Evolutionary conservation across 1,284 basidiomycete genomes (phyloP).

Genomic region (Ceratobasidium sp.): DNA sequence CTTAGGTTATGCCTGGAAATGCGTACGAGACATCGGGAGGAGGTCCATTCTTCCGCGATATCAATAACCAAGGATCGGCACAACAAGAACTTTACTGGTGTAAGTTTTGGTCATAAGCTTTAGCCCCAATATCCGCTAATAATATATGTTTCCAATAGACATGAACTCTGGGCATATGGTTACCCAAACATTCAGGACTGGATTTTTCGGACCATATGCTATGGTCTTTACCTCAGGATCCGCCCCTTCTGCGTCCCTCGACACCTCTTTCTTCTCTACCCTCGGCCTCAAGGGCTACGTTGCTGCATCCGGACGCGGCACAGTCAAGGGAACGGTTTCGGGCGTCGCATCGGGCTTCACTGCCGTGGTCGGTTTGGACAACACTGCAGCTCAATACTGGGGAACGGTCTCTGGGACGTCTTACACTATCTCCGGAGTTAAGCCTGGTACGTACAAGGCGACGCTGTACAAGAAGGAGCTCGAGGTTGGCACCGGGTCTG

Average conservation of each 20-base stretch:
- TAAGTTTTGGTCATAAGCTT: neutral
- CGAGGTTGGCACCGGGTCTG: slow-evolving; percentile 61
- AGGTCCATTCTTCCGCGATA: slow-evolving; percentile 55
- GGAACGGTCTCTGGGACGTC: slow-evolving; percentile 57
- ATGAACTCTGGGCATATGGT: slow-evolving; percentile 49
- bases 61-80: slow-evolving; percentile 47
- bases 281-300: slow-evolving; percentile 64
- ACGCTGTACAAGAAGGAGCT: slow-evolving; percentile 63
- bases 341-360: slow-evolving; percentile 60
- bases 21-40: slow-evolving; percentile 62
- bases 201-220: slow-evolving; percentile 49
- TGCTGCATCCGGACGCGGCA: slow-evolving; percentile 62
- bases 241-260: slow-evolving; percentile 51
- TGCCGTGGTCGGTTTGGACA: slow-evolving; percentile 59
- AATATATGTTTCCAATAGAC: slow-evolving; percentile 5
- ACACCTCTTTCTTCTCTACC: slow-evolving; percentile 64
- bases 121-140: neutral
- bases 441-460: slow-evolving; percentile 63
- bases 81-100: slow-evolving; percentile 45
- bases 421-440: slow-evolving; percentile 64
- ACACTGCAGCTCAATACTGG: slow-evolving; percentile 65
- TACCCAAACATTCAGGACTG: slow-evolving; percentile 47
- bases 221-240: slow-evolving; percentile 46
- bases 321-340: slow-evolving; percentile 63
- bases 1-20: slow-evolving; percentile 58